Evolutionary conservation across 345 rosid genomes (phyloP).

Genomic region (Acer negundo): DNA sequence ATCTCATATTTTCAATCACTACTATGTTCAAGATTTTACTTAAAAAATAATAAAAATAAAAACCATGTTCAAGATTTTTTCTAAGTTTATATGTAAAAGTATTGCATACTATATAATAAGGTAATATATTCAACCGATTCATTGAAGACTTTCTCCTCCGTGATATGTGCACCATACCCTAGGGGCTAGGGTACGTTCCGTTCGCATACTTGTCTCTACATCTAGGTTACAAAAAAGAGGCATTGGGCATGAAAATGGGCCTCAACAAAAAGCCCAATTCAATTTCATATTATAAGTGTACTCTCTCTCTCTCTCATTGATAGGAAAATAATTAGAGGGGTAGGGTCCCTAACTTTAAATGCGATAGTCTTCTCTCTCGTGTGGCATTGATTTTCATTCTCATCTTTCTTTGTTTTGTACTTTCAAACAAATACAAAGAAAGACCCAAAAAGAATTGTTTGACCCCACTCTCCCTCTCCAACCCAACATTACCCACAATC

Average conservation of each 20-base stretch:
- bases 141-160: neutral
- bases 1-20: too few relatives aligned
- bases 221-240: too few relatives aligned
- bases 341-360: conserved; percentile 10
- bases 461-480: conserved; percentile 27
- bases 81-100: too few relatives aligned
- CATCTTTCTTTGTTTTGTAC: conserved; percentile 24
- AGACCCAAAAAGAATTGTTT: conserved; percentile 29
- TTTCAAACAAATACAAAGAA: conserved; percentile 9
- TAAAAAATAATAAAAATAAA: too few relatives aligned
- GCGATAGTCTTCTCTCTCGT: conserved; percentile 30
- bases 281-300: neutral
- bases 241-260: neutral
- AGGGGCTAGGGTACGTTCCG: too few relatives aligned
- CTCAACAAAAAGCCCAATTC: neutral
- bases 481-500: conserved; percentile 13
- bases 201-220: too few relatives aligned
- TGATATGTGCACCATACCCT: too few relatives aligned
- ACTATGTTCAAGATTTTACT: too few relatives aligned
- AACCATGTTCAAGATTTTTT: too few relatives aligned
- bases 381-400: conserved; percentile 38
- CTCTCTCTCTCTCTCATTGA: conserved; percentile 10
- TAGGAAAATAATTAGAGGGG: conserved; percentile 26
- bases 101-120: too few relatives aligned
- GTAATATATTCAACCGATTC: neutral